Evolutionary conservation across 2,329 filamentous ascomycete genomes (phyloP), one percentile per base, ranked within the genome.

Genomic region (Zalaria sp.): DNA sequence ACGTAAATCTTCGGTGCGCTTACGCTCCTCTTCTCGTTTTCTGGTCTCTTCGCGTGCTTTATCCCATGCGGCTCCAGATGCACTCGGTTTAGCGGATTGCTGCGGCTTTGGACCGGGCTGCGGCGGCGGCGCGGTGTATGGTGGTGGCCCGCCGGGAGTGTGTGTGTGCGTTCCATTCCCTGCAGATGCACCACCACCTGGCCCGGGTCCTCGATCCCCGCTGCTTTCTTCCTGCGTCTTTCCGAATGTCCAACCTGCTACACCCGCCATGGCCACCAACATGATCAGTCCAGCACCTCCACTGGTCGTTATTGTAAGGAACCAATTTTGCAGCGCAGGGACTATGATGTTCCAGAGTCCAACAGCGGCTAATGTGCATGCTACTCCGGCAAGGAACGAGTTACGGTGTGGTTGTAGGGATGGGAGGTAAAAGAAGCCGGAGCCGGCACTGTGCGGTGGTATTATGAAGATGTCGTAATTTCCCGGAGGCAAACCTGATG

Each of bases 401-500:
- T 94, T 94, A 54, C 81, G 72, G 55, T 91, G 84, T 18, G 85
- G 82, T 56, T 81, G 75, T 47, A 96, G 63, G 0, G 88, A 94
- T 0, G 89, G 89, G n/a, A 96, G 75, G 60, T 96, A 95, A 27
- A 96, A 69, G 62, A 95, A 95, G 29, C 89, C 89, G 0, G 79
- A 77, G 41, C 89, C 89, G 5, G 88, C 74, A 7, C 87, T 89
- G 61, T 94, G 87, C 37, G 88, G 85, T 5, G 89, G 89, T 55
- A 96, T 88, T 59, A 95, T 82, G 66, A 95, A 95, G 57, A 96
- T 93, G 67, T 96, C 89, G 63, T 94, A 96, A 58, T 91, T 93
- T 42, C 89, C 88, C 1, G 83, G 73, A 3, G 89, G 89, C 38
- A 95, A 68, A n/a, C 60, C 57, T 32, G 75, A 71, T 40, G 76